Evolutionary conservation across 495 filamentous ascomycete genomes (phyloP), one percentile per base, ranked within the genome.

Genomic region (Tuber aestivum): DNA sequence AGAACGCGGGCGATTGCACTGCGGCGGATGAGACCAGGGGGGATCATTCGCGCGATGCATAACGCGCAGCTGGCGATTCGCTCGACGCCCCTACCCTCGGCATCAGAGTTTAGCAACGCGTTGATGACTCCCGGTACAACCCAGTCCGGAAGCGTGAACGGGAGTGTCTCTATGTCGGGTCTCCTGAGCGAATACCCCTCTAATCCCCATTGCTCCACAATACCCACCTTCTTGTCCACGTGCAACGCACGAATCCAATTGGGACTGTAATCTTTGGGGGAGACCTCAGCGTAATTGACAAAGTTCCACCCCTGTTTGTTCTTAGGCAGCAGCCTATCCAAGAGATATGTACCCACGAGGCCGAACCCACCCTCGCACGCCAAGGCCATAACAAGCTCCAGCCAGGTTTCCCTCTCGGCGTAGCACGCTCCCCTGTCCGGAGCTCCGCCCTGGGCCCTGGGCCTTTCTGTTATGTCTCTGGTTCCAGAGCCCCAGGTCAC

Each of bases 11-110:
- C 65, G 18, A 79, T 40, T 7, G 78, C 78, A 23, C 72, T 71
- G 1, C 69, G 69, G 3, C 77, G 72, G 70, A 79, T 79, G 12
- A 65, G 27, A 0, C 7, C 27, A 4, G 27, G 27, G 35, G 78
- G 78, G 23, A 75, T 70, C 9, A 42, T 20, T 27, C 35, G 38
- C 1, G 73, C 70, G 41, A 79, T 75, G 23, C 72, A 68, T 27
- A 79, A 50, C 40, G 78, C 70, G 4, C 42, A 72, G 18, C 20
- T 70, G 23, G 78, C 72, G 72, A 79, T 79, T 35, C 70, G 10
- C 41, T 79, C 78, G 32, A 73, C 20, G 3, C 79, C 79, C 10
- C 78, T 80, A 14, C 79, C 79, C n/a, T 81, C 79, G 41, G 75
- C 75, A 3, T 75, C 77, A 2, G 74, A 77, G 72, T 81, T 79